Conservation (phyloP, 169 alveolate species). For the Miamiensis avidus region DNA sequence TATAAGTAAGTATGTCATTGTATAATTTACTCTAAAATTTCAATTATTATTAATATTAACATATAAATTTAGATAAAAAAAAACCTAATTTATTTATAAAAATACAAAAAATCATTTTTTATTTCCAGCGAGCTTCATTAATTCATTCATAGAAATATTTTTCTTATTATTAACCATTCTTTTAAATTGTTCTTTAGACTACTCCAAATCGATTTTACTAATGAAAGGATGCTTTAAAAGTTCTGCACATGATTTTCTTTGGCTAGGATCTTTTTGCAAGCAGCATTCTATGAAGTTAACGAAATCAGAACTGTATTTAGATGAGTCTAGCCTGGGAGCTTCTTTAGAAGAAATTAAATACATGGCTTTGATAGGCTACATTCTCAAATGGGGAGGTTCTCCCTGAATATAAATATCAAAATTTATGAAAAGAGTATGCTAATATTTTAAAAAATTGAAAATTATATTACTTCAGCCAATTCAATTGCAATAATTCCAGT, state of each 20-base stretch:
- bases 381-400: slow-evolving; percentile 50
- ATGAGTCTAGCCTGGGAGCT: slow-evolving; percentile 33
- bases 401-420: slow-evolving; percentile 4
- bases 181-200: no score
- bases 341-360: slow-evolving; percentile 31
- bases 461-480: slow-evolving; percentile 18
- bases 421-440: neutral
- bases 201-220: neutral
- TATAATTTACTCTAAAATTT: neutral
- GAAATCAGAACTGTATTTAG: slow-evolving; percentile 20
- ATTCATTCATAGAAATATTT: neutral
- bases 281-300: slow-evolving; percentile 37
- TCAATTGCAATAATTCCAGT: slow-evolving; percentile 50
- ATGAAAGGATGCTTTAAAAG: slow-evolving; percentile 20
- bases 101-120: neutral
- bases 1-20: no score
- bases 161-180: neutral
- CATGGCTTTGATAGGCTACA: slow-evolving; percentile 48
- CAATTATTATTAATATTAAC: no score
- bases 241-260: slow-evolving; percentile 25
- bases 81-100: no score
- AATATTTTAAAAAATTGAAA: no score
- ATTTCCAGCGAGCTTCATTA: neutral
- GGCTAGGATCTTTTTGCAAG: slow-evolving; percentile 34
- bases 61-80: no score